Percentiles rank a stretch among this genome's conserved stretches.
Evolutionary conservation across 2,329 filamentous ascomycete genomes (phyloP).

Genomic region (Fusarium sp.): DNA sequence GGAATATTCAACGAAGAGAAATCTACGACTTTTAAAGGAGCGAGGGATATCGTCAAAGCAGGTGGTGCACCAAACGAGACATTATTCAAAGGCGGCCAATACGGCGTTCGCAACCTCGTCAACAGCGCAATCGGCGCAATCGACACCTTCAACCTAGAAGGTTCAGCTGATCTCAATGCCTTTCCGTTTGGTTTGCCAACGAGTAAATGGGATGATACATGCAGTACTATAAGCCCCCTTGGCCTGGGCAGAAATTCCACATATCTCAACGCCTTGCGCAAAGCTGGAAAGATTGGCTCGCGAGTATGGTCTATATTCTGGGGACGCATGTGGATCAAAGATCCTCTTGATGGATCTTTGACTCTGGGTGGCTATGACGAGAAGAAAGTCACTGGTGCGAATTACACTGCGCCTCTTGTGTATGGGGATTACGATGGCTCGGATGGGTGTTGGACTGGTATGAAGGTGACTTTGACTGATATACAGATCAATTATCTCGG

Average conservation of each 20-base stretch:
- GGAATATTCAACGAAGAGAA: conserved; percentile 27
- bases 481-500: conserved; percentile 42
- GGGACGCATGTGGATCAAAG: conserved; percentile 45
- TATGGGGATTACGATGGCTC: conserved; percentile 24
- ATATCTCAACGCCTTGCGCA: conserved; percentile 39
- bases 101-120: conserved; percentile 36
- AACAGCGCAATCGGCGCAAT: conserved; percentile 33
- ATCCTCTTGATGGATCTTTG: conserved; percentile 43
- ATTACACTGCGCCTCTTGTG: conserved; percentile 40
- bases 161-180: background rate
- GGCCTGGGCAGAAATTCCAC: conserved; percentile 46
- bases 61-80: conserved; percentile 30
- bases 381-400: conserved; percentile 43
- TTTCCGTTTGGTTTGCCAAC: conserved; percentile 43
- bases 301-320: conserved; percentile 50
- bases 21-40: conserved; percentile 21
- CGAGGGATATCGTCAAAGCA: conserved; percentile 19
- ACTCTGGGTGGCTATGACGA: conserved; percentile 48
- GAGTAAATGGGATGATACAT: conserved; percentile 41
- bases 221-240: conserved; percentile 41
- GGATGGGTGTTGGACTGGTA: conserved; percentile 34
- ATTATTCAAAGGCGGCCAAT: conserved; percentile 24
- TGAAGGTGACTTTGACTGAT: conserved; percentile 35
- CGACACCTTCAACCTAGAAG: conserved; percentile 25
- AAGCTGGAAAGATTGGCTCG: conserved; percentile 37